phyloP scores from a whole-genome alignment of 306 rosid genomes.

The Acacia crassicarpa region DNA sequence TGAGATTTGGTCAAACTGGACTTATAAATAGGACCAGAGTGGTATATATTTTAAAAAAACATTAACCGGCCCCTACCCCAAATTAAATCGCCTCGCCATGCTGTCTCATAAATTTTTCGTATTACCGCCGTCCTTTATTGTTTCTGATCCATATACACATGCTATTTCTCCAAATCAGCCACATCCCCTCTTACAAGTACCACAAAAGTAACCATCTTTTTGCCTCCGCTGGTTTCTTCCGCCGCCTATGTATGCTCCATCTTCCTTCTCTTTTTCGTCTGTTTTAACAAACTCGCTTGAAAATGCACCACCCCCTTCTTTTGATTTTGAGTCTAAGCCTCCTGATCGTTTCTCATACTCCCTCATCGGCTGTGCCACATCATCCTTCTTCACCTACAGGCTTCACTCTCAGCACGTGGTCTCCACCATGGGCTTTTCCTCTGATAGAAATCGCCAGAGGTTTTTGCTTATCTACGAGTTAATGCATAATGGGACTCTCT shows the following conservation, averaged over 20 bases:
- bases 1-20: too few relatives aligned
- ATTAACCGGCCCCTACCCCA: too few relatives aligned
- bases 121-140: conserved; percentile 26
- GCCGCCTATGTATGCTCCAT: too few relatives aligned
- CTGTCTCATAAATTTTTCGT: conserved; percentile 49
- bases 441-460: conserved; percentile 74
- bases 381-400: conserved; percentile 30
- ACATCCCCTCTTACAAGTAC: not conserved
- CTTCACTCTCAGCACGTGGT: too few relatives aligned
- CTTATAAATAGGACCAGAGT: too few relatives aligned
- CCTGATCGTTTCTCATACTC: too few relatives aligned
- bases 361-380: conserved; percentile 81
- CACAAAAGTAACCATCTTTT: not conserved
- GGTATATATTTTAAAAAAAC: too few relatives aligned
- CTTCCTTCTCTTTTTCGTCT: conserved; percentile 42
- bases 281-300: conserved; percentile 50
- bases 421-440: conserved; percentile 34
- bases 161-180: not conserved
- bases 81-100: conserved; percentile 29
- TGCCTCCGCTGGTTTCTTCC: conserved; percentile 10
- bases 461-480: conserved; percentile 74
- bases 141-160: not conserved
- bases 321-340: conserved; percentile 27
- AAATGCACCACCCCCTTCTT: conserved; percentile 71
- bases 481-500: conserved; percentile 81